Conservation (phyloP, 2,329 filamentous ascomycete species). For the Drechmeria coniospora region DNA sequence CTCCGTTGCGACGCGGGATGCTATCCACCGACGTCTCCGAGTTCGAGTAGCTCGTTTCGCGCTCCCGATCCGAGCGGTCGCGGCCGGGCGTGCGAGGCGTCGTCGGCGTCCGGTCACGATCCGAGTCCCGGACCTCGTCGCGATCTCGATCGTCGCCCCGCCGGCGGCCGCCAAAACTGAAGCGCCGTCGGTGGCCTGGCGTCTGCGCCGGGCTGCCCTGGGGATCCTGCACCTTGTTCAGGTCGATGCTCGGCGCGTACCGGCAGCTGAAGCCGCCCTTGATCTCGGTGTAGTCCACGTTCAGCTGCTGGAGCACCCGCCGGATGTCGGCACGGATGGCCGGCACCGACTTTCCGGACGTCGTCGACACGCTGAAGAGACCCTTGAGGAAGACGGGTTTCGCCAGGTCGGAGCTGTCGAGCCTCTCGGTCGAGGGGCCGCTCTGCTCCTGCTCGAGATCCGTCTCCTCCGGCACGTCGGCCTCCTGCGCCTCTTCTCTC, state of each 20-base stretch:
- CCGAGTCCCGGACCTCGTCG: conserved; percentile 54
- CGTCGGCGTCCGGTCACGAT: conserved; percentile 21
- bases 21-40: conserved; percentile 78
- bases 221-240: conserved; percentile 55
- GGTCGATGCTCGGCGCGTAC: conserved; percentile 77
- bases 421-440: conserved; percentile 42
- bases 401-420: conserved; percentile 60
- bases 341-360: conserved; percentile 75
- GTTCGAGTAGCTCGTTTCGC: conserved; percentile 69
- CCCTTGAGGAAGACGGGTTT: conserved; percentile 95
- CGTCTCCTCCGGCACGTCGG: conserved; percentile 81
- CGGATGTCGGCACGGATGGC: conserved; percentile 84
- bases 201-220: conserved; percentile 41
- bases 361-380: conserved; percentile 92
- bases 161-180: conserved; percentile 62
- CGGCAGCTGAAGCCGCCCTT: conserved; percentile 84
- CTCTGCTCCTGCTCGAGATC: conserved; percentile 59
- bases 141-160: conserved; percentile 46
- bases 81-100: conserved; percentile 31
- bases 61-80: conserved; percentile 30
- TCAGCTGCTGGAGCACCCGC: conserved; percentile 70
- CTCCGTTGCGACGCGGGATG: conserved; percentile 36
- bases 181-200: conserved; percentile 55
- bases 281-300: conserved; percentile 85
- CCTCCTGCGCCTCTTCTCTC: conserved; percentile 56